These are phyloP conservation scores for Microbotryum saponariae DNA, from an alignment of 1,284 basidiomycete genomes.

Conservation along the genomic window DNA sequence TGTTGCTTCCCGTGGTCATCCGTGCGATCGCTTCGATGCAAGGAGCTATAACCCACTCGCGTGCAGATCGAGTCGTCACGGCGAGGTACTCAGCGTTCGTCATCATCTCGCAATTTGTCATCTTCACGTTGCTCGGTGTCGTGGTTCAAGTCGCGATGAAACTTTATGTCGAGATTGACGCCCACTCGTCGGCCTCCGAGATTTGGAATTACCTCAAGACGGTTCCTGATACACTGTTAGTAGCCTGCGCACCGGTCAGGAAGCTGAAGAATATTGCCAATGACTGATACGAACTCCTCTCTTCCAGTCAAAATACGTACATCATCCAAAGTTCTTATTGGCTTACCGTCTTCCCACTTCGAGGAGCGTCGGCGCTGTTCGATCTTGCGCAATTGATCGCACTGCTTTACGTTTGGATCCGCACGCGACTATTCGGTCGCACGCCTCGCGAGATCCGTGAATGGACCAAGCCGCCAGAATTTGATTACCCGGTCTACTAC, in stretches of 20 bases:
- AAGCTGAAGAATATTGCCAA: background rate
- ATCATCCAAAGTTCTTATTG: constrained; percentile 77
- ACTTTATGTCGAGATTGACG: constrained; percentile 27
- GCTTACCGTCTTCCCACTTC: constrained; percentile 90
- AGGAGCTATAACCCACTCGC: constrained; percentile 53
- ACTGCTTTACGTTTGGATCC: constrained; percentile 74
- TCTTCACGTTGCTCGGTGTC: constrained; percentile 85
- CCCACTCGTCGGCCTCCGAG: constrained; percentile 3
- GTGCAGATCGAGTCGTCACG: constrained; percentile 77
- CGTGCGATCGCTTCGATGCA: constrained; percentile 44
- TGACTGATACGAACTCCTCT: background rate
- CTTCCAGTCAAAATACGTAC: too few species aligned
- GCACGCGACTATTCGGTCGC: constrained; percentile 79
- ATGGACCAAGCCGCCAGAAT: constrained; percentile 89
- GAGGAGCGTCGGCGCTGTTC: constrained; percentile 87
- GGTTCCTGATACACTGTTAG: constrained; percentile 25
- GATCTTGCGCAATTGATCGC: constrained; percentile 94
- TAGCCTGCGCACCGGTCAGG: background rate
- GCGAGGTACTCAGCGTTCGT: constrained; percentile 87
- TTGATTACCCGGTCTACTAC: constrained; percentile 80
- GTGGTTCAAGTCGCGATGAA: constrained; percentile 55
- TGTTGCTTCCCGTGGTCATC: constrained; percentile 79
- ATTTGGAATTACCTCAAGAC: constrained; percentile 28
- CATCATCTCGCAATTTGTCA: constrained; percentile 76
- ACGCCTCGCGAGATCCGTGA: constrained; percentile 93